A percentile compares a stretch with the other conserved stretches of the same genome.
Conservation (phyloP, 192 early-diverging fungal species). For the Neocallimastix lanati region DNA sequence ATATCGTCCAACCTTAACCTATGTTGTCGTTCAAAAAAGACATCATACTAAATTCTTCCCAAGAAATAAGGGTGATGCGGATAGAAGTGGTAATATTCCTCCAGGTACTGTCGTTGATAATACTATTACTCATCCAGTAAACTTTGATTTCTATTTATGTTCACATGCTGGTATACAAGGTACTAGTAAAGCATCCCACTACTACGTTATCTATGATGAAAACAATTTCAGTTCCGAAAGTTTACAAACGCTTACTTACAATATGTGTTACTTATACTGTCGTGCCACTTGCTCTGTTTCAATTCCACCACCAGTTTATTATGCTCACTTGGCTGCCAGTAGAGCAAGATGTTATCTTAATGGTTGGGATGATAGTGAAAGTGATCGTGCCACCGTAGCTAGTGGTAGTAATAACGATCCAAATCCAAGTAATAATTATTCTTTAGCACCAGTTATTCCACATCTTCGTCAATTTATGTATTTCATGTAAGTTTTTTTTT, state of each 20-base stretch:
- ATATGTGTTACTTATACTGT: not conserved
- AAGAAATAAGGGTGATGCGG: conserved; percentile 5
- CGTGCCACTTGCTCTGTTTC: not conserved
- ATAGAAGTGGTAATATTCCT: conserved; percentile 16
- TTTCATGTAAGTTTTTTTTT: not conserved
- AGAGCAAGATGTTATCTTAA: not conserved
- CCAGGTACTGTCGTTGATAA: conserved; percentile 23
- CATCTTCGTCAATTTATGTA: not conserved
- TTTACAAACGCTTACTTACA: conserved; percentile 28
- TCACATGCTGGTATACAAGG: conserved; percentile 82
- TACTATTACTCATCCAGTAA: conserved; percentile 6
- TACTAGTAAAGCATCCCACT: conserved; percentile 78
- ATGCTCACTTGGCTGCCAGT: not conserved
- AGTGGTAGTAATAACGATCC: too few relatives aligned
- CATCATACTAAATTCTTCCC: not conserved
- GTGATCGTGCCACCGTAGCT: not conserved
- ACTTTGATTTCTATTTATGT: conserved; percentile 4
- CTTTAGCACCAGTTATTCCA: not conserved
- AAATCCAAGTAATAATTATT: not conserved
- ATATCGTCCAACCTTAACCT: conserved; percentile 3
- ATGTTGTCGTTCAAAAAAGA: not conserved
- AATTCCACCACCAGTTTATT: not conserved
- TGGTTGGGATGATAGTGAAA: not conserved
- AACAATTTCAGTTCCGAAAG: conserved; percentile 58
- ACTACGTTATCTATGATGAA: conserved; percentile 78